These are phyloP conservation scores for Arxiozyma bovina DNA, from an alignment of 1,139 yeast species.

Conservation along the genomic window DNA sequence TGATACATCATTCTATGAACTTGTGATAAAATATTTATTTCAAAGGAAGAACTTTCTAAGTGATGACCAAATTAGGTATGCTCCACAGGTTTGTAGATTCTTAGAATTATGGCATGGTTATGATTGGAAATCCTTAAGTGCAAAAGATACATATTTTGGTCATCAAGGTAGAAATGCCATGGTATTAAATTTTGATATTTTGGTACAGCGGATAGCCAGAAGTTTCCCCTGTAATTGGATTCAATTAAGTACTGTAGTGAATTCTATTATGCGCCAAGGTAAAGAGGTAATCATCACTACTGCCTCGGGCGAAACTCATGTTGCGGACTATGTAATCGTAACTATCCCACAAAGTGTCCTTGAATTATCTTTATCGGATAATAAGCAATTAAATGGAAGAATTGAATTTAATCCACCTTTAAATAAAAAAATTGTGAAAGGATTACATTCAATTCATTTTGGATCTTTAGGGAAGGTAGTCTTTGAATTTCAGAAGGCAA, in stretches of 20 bases:
- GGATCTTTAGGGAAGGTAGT: constrained; percentile 73
- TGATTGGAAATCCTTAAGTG: constrained; percentile 56
- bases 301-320: constrained; percentile 24
- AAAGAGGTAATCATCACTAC: constrained; percentile 28
- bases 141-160: constrained; percentile 55
- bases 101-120: constrained; percentile 76
- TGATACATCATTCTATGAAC: constrained; percentile 46
- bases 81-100: constrained; percentile 46
- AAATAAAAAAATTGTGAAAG: constrained; percentile 39
- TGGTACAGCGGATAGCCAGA: constrained; percentile 40
- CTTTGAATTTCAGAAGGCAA: constrained; percentile 56
- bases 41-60: constrained; percentile 42
- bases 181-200: constrained; percentile 45
- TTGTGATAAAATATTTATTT: constrained; percentile 40
- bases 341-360: constrained; percentile 72
- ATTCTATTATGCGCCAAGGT: constrained; percentile 31
- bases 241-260: constrained; percentile 41
- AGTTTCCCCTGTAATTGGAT: constrained; percentile 38
- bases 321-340: constrained; percentile 50
- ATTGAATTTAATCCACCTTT: constrained; percentile 55
- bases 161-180: constrained; percentile 70
- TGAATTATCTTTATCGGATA: constrained; percentile 31
- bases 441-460: constrained; percentile 48
- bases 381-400: constrained; percentile 20
- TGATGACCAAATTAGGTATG: constrained; percentile 41